Conservation (phyloP, 768 basidiomycete species). For the Tylopilus balloui region DNA sequence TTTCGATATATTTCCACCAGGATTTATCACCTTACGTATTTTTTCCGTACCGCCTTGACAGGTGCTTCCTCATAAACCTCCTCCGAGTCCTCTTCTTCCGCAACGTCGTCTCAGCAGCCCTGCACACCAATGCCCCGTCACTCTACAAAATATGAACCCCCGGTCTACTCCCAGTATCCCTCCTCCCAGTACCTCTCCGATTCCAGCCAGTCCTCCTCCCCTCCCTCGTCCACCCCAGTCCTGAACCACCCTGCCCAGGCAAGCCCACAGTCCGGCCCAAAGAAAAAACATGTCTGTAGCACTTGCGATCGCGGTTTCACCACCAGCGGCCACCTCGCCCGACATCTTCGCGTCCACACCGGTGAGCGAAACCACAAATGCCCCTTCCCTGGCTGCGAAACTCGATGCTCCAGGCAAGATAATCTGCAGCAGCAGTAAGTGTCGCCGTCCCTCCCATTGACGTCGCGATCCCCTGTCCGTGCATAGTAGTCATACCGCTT, state of each 20-base stretch:
- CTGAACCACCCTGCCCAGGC: neutral
- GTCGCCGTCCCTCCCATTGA: neutral
- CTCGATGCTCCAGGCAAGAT: constrained; percentile 84
- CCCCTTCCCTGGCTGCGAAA: constrained; percentile 94
- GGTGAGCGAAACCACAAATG: constrained; percentile 91
- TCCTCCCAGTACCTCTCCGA: constrained; percentile 27
- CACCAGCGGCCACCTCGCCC: constrained; percentile 83
- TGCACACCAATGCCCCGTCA: constrained; percentile 32
- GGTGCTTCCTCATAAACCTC: constrained; percentile 33
- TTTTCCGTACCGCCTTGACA: constrained; percentile 35
- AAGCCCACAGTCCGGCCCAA: constrained; percentile 1
- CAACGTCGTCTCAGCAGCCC: constrained; percentile 29
- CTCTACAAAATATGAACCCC: constrained; percentile 25
- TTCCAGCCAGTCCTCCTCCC: constrained; percentile 20
- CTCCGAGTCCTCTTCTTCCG: constrained; percentile 23
- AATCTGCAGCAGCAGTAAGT: constrained; percentile 55
- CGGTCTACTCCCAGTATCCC: constrained; percentile 20
- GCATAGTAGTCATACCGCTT: neutral
- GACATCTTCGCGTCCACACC: constrained; percentile 87
- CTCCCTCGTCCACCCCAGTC: constrained; percentile 3
- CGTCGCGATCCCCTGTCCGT: constrained; percentile 1
- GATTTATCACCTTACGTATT: constrained; percentile 31
- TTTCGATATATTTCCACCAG: constrained; percentile 22
- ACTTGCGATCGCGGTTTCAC: constrained; percentile 79
- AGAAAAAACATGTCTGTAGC: constrained; percentile 55